phyloP scores from a whole-genome alignment of 2,329 filamentous ascomycete genomes.

The Aspergillus luchuensis region DNA sequence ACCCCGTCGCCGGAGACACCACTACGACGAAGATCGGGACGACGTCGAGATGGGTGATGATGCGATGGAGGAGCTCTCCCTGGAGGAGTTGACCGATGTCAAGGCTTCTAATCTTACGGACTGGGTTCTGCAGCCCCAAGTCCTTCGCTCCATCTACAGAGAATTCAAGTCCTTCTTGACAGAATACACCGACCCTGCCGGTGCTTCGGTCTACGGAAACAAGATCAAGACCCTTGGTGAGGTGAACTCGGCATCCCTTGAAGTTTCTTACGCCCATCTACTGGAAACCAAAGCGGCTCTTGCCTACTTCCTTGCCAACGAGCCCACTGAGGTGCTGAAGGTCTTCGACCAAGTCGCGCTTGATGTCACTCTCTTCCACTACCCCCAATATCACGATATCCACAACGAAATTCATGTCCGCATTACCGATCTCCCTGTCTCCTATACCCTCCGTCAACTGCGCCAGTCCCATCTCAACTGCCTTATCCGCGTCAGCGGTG shows the following conservation, averaged over 20 bases:
- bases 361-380: slow-evolving; percentile 93
- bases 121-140: slow-evolving; percentile 87
- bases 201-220: slow-evolving; percentile 90
- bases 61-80: slow-evolving; percentile 91
- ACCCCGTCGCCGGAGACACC: slow-evolving; percentile 79
- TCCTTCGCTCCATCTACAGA: slow-evolving; percentile 88
- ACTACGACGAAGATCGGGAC: slow-evolving; percentile 92
- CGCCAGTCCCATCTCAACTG: slow-evolving; percentile 96
- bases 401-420: slow-evolving; percentile 97
- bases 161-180: slow-evolving; percentile 98
- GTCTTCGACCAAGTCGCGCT: slow-evolving; percentile 96
- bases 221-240: slow-evolving; percentile 95
- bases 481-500: slow-evolving; percentile 88
- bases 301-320: slow-evolving; percentile 94
- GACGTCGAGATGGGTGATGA: slow-evolving; percentile 86
- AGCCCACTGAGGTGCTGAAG: slow-evolving; percentile 90
- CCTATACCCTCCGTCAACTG: slow-evolving; percentile 91
- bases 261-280: slow-evolving; percentile 93
- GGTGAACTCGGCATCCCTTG: slow-evolving; percentile 91
- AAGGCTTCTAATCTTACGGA: slow-evolving; percentile 92
- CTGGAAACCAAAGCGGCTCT: slow-evolving; percentile 88
- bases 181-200: slow-evolving; percentile 87
- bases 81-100: slow-evolving; percentile 88
- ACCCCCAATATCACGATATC: slow-evolving; percentile 96
- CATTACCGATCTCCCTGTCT: slow-evolving; percentile 89